phyloP scores from a whole-genome alignment of 768 basidiomycete species.

The Rhodotorula taiwanensis region DNA sequence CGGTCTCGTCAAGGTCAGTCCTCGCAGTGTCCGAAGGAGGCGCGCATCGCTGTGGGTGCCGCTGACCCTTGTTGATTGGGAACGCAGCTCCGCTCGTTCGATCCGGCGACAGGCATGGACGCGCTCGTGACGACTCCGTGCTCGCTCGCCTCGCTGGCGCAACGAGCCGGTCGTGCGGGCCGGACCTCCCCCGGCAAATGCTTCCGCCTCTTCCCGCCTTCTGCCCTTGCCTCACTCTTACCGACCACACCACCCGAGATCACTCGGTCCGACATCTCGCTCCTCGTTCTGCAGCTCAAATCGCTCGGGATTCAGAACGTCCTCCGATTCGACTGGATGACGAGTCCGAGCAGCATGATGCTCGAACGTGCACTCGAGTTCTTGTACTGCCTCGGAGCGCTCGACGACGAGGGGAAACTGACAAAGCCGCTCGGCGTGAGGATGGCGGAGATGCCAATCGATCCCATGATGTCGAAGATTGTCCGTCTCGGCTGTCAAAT shows the following conservation, averaged over 20 bases:
- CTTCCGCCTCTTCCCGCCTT: constrained; percentile 76
- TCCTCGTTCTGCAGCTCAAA: constrained; percentile 87
- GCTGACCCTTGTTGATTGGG: no score
- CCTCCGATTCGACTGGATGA: constrained; percentile 93
- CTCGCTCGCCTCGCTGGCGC: constrained; percentile 81
- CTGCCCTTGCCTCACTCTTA: constrained; percentile 57
- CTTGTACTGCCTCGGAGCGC: constrained; percentile 69
- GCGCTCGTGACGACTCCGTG: constrained; percentile 75
- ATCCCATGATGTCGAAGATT: constrained; percentile 89
- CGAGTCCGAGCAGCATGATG: constrained; percentile 75
- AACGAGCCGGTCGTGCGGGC: constrained; percentile 90
- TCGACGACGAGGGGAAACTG: constrained; percentile 62
- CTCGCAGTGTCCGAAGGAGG: no score
- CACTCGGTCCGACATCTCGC: constrained; percentile 79
- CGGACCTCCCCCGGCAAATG: constrained; percentile 87
- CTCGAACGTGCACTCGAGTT: constrained; percentile 79
- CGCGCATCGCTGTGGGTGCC: no score
- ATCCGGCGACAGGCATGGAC: constrained; percentile 75
- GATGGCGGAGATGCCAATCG: constrained; percentile 89
- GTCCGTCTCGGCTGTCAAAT: constrained; percentile 52
- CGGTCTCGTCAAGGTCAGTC: constrained; percentile 82
- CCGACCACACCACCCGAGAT: constrained; percentile 79
- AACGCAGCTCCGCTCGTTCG: constrained; percentile 80
- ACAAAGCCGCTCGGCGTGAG: constrained; percentile 70
- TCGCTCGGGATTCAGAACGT: constrained; percentile 90